Base-by-base conservation (phyloP, 768 basidiomycete genomes). In the Melanogaster broomeanus region DNA sequence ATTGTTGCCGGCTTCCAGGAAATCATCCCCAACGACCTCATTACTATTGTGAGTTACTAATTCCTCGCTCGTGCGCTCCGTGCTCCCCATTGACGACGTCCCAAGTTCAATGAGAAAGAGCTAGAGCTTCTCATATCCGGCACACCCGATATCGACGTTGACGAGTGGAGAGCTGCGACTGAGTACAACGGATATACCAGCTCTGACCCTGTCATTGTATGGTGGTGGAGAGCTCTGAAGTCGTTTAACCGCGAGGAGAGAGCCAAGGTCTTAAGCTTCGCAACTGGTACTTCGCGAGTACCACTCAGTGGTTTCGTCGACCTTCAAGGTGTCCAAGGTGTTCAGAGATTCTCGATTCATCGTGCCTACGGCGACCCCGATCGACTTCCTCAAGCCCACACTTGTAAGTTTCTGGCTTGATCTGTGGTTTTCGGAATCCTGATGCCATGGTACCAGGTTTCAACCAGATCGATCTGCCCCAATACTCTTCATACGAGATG, bases 151-250 rank as follows among this genome's bases (percentile, higher is more conserved):
- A 93, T 99, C 57, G 95, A 98, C 60, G 93, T 98, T 2, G 97
- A 99, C 66, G 97, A 98, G 70, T 95, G 93, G 93, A 83, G 91
- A 47, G 85, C 88, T 15, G 90, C 91, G 12, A 94, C 91, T 3
- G 93, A 94, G 63, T 93, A 94, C 72, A 91, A 87, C 56, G 90
- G 91, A 42, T 93, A 92, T 67, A 82, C 80, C 6, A 81, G 88
- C 61, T 90, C 88, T 3, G 95, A 99, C 67, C 92, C 96, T 6
- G 94, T 96, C 62, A 94, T 98, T 53, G 87, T 91, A 25, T 99
- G 95, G 95, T 98, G 93, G 89, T 99, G 97, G 97, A 83, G 97
- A 58, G 96, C 96, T 2, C 81, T 99, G 38, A 93, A 98, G 71
- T 96, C 93, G 9, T 98, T 98, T 75, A 93, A 90, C 59, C 89